A percentile compares a stretch with the other conserved stretches of the same genome.
These are phyloP conservation scores for Paraconiothyrium brasiliense DNA, from an alignment of 2,329 filamentous ascomycete species.

Conservation along the genomic window DNA sequence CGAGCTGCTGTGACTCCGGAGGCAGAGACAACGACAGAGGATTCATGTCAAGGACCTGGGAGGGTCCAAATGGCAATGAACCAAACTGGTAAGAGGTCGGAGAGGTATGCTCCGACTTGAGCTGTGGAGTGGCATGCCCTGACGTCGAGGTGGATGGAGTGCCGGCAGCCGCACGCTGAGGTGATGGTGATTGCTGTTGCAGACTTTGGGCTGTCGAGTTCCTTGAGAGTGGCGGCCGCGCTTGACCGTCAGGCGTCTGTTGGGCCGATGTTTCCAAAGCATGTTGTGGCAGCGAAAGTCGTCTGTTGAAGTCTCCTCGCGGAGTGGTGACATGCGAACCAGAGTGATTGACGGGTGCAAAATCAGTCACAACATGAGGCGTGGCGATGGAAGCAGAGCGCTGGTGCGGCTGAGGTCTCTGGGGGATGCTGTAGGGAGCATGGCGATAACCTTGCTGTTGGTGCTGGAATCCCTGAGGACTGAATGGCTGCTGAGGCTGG, in stretches of 20 bases:
- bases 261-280: conserved; percentile 31
- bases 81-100: conserved; percentile 10
- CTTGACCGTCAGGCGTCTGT: conserved; percentile 21
- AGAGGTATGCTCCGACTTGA: conserved; percentile 31
- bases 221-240: conserved; percentile 32
- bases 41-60: conserved; percentile 46
- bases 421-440: conserved; percentile 58
- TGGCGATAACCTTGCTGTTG: conserved; percentile 50
- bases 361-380: conserved; percentile 47
- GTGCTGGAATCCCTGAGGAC: conserved; percentile 32
- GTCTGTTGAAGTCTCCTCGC: conserved; percentile 44
- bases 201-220: conserved; percentile 30
- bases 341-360: conserved; percentile 34
- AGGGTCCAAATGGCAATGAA: conserved; percentile 30
- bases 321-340: conserved; percentile 30
- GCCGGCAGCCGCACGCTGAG: conserved; percentile 27
- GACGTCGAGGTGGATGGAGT: conserved; percentile 31
- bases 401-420: conserved; percentile 49
- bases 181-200: conserved; percentile 36
- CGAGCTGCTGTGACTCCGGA: conserved; percentile 62
- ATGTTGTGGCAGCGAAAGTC: conserved; percentile 56
- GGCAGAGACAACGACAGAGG: conserved; percentile 62
- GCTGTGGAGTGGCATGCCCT: conserved; percentile 33
- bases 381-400: conserved; percentile 58
- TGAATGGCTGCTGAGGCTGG: conserved; percentile 29